Evolutionary conservation across 169 alveolate genomes (phyloP), one percentile per base, ranked within the genome.

Genomic region (Haemoproteus tartakovskyi): DNA sequence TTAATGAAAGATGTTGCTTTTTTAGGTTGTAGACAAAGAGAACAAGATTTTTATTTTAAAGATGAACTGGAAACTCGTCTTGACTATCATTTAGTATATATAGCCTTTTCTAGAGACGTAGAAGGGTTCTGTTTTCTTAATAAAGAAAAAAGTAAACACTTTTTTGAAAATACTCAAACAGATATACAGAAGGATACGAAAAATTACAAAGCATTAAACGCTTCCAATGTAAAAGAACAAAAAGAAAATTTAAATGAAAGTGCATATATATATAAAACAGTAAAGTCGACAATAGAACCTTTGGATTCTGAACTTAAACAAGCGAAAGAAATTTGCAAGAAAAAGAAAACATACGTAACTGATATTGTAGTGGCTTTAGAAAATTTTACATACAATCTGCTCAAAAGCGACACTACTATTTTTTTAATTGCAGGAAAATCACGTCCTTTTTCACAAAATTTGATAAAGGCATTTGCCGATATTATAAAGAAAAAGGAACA

Each of bases 391-490:
- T 67, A 67, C 30, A 70, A 67, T 2, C 50, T 54, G 19, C 8
- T 67, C 18, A 67, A 18, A 46, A 19, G 56, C 22, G 21, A 12
- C 26, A 52, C 51, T 9, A 67, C 82, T 0, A 67, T 67, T 14
- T 29, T 67, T 29, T 47, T 67, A 14, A 36, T 67, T 8, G 18
- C 82, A 21, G 82, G 82, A 12, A 67, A 67, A 67, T 67, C 82
- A 0, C 67, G 82, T 14, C 82, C 82, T 2, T 67, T 67, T 14
- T 56, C 82, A 1, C 82, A 67, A 59, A 67, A 67, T 48, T 37
- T 67, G 14, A 52, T 67, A 12, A 67, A 54, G 24, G 4, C 37
- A 19, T 67, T 67, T 18, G 52, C 61, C 22, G 22, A 40, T 36
- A 67, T 67, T 33, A 67, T 67, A 33, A 67, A 67, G 43, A 21